Base-by-base conservation (phyloP, 2,329 filamentous ascomycete genomes). In the Calonectria henricotiae region DNA sequence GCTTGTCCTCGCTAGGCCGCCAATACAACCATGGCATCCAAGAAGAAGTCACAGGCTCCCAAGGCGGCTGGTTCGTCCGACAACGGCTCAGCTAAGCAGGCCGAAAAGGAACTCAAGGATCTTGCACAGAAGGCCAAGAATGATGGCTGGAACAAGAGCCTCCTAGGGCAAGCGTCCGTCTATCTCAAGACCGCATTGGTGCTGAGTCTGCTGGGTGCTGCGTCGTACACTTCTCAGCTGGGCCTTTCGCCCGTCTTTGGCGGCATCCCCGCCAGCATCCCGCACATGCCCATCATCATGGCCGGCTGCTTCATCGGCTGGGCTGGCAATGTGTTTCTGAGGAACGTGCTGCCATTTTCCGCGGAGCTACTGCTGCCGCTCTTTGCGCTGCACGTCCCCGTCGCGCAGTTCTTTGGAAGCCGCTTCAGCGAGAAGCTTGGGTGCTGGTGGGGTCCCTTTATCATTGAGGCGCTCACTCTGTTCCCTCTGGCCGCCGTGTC, bases 221-320 rank as follows among this genome's bases (percentile, higher is more conserved):
- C 89, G 70, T 91, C 92, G 55, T 90, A 91, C 72, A 89, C 92
- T 68, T 96, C 93, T 0, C 90, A 94, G 79, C 86, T 95, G 72
- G 91, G 89, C 44, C 86, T 98, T 39, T 93, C 94, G 23, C 96
- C 96, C 2, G 93, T 97, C 12, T 98, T 97, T 82, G 96, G 96
- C 63, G 91, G 92, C 17, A 93, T 97, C 43, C 93, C 96, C 1
- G 87, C 94, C 0, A 88, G 89, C 1, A 86, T 92, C 74, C 93
- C 92, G 81, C 96, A 98, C 80, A 84, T 87, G 62, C 88, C 89
- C 79, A 87, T 91, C 70, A 85, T 94, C 72, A 90, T 90, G 75
- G 84, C 89, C 4, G 91, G 90, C 32, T 90, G 91, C 71, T 91
- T 95, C 71, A 81, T 91, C 17, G 94, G 94, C 39, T 94, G 94